Base-by-base conservation (phyloP, 2,329 filamentous ascomycete genomes). In the Epichloe gansuensis region DNA sequence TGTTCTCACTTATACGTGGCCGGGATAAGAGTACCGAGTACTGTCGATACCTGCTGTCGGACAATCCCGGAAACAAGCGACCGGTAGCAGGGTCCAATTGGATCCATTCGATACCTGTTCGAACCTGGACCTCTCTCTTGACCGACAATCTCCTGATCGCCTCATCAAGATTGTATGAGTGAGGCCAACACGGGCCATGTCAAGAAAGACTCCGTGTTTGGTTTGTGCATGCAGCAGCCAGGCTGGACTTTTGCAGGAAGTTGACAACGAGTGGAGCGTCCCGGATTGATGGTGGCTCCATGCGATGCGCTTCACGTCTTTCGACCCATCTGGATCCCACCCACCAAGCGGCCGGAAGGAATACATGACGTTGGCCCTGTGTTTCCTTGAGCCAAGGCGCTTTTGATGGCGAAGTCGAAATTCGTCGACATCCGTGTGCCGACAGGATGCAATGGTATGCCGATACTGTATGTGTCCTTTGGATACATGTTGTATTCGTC, bases 331-430 rank as follows among this genome's bases (percentile, higher is more conserved):
- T 21, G 25, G 4, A 25, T 21, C 28, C 23, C 28, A 44, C 51
- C 51, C 42, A 54, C 52, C 52, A 48, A 51, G 48, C 39, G 48
- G 45, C 52, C 52, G 34, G n/a, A 25, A 45, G 6, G 39, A 51
- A 41, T 12, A 17, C 25, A 43, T 15, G 6, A 3, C 17, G 17
- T 46, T 50, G 23, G 47, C 21, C 13, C 42, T n/a, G 42, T 44
- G 43, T 45, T 31, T 31, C 9, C 28, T 31, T 31, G 28, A 9
- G 8, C 28, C 28, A 31, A 31, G 28, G 28, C 9, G 28, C 28
- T 9, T 31, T 8, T 13, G 41, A 44, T 25, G 41, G 41, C 17
- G 5, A 44, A 31, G 8, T 9, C 8, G 8, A 31, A 9, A 9
- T 31, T 9, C 28, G 28, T 31, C 8, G 28, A 31, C 9, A 31